Base-by-base conservation (phyloP, 179 eudicot species). In the Patellifolia procumbens region DNA sequence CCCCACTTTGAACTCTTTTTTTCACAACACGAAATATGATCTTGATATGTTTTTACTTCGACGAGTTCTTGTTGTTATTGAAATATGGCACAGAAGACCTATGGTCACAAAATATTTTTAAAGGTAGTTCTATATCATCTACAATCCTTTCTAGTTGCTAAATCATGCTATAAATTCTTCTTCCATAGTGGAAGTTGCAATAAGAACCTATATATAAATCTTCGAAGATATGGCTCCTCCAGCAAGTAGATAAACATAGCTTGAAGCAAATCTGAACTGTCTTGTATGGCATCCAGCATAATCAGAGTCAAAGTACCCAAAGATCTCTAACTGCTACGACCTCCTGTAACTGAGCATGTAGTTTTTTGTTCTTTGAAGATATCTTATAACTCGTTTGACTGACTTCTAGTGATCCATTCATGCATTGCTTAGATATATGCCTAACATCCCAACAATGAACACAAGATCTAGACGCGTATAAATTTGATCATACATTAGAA, bases 191-290 rank as follows among this genome's bases (percentile, higher is more conserved):
- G 77, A 74, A 4, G 70, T 17, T 31, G 43, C 70, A 15, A 48
- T 63, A 31, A 74, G 2, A 17, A n/a, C 11, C 48, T 74, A 31
- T 26, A 62, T 74, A 13, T 45, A 43, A 74, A 60, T 62, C 16
- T 74, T 74, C 70, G 59, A 74, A 5, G 68, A 43, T 22, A 74
- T 61, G n/a, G 55, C 76, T 29, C 76, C 76, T 24, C 67, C 45
- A 42, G 76, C 51, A 59, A 74, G 26, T 29, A 74, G 65, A n/a
- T 31, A 73, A 19, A 73, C 22, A 45, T 43, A 74, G 32, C 68
- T 58, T 37, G 42, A 73, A 55, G 66, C 56, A 39, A 29, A 55
- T 49, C 51, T 72, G 37, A 65, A 55, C 37, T 37, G 4, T 10
- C 34, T 34, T 24, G 4, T 8, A 26, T n/a, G n/a, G n/a, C 51